A percentile compares a stretch with the other conserved stretches of the same genome.
Conservation (phyloP, 768 basidiomycete genomes). For the Suillus bovinus region DNA sequence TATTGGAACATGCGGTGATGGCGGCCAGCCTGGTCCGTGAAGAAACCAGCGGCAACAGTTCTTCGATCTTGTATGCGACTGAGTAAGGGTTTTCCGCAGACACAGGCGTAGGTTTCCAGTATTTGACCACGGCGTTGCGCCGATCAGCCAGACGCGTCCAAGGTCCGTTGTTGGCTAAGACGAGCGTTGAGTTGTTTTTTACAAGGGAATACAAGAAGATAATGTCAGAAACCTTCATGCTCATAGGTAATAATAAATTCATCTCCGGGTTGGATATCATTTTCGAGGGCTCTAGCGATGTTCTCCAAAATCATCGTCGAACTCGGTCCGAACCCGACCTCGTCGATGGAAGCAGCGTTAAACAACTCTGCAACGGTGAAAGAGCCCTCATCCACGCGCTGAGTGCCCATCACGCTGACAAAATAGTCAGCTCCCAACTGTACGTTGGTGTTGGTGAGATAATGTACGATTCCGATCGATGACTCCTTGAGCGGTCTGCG, state of each 20-base stretch:
- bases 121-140: constrained; percentile 51
- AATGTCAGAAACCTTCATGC: constrained; percentile 60
- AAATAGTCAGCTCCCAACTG: constrained; percentile 75
- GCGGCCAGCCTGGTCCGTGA: constrained; percentile 70
- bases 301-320: constrained; percentile 73
- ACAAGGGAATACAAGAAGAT: background rate
- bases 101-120: constrained; percentile 55
- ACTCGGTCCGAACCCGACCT: constrained; percentile 67
- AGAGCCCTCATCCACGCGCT: constrained; percentile 51
- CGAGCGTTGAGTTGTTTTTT: background rate
- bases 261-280: constrained; percentile 54
- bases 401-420: constrained; percentile 52
- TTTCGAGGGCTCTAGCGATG: constrained; percentile 60
- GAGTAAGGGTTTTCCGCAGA: constrained; percentile 66
- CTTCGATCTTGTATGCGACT: constrained; percentile 50
- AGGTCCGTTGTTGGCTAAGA: constrained; percentile 66
- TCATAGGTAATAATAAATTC: constrained; percentile 80
- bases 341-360: constrained; percentile 60
- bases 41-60: constrained; percentile 62
- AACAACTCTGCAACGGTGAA: constrained; percentile 57
- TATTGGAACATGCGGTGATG: constrained; percentile 74
- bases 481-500: constrained; percentile 56
- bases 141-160: constrained; percentile 76
- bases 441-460: constrained; percentile 70
- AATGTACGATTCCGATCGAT: constrained; percentile 64